Evolutionary conservation across 768 basidiomycete species (phyloP).

Genomic region (Coprinellus aureogranulatus): DNA sequence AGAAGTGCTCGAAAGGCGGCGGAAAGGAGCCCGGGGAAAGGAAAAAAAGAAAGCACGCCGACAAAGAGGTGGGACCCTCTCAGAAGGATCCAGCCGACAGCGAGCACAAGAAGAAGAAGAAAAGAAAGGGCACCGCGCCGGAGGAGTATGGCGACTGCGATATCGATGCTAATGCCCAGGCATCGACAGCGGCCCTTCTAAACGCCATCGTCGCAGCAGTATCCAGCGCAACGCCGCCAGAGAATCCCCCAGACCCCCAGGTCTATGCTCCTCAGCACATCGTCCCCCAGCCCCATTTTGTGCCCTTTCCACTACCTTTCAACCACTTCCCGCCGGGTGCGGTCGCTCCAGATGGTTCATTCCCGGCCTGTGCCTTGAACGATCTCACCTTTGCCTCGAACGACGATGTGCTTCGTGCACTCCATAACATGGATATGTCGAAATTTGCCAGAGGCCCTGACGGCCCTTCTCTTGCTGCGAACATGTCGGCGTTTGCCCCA

Average conservation of each 20-base stretch:
- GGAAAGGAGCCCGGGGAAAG: background rate
- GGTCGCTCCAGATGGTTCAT: constrained; percentile 9
- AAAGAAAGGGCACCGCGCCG: constrained; percentile 32
- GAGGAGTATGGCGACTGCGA: constrained; percentile 22
- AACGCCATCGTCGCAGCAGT: constrained; percentile 67
- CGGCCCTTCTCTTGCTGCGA: constrained; percentile 54
- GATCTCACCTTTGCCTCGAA: constrained; percentile 54
- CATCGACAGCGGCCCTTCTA: constrained; percentile 57
- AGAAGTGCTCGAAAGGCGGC: constrained; percentile 33
- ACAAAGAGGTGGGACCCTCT: background rate
- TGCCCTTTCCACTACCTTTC: constrained; percentile 25
- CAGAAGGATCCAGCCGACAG: constrained; percentile 1
- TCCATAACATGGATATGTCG: constrained; percentile 71
- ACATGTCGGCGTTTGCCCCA: constrained; percentile 19
- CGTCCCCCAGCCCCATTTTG: constrained; percentile 20
- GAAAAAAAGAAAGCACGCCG: constrained; percentile 1
- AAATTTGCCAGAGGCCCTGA: constrained; percentile 66
- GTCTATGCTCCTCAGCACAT: background rate
- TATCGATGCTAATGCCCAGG: constrained; percentile 37
- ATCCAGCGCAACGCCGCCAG: constrained; percentile 43
- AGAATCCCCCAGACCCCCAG: background rate
- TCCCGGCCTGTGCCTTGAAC: constrained; percentile 8
- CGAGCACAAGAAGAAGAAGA: constrained; percentile 22
- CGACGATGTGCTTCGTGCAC: constrained; percentile 69
- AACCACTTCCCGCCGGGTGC: constrained; percentile 13